phyloP scores from a whole-genome alignment of 2,329 filamentous ascomycete species.

The Paracoccidioides brasiliensis region DNA sequence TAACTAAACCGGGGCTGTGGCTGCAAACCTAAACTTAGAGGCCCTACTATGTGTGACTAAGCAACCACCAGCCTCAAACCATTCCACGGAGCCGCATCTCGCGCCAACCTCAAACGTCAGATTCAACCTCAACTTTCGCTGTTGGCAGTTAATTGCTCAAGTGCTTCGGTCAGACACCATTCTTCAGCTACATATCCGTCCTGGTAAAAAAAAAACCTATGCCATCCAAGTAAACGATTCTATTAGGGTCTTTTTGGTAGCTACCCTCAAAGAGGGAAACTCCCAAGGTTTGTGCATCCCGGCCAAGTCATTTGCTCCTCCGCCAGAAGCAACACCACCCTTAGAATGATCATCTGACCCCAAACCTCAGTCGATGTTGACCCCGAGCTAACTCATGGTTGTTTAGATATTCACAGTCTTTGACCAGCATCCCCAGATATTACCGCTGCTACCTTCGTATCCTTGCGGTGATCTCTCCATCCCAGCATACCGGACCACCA shows the following conservation, averaged over 20 bases:
- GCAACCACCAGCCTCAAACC: neutral
- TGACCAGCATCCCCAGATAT: neutral
- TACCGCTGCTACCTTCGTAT: neutral
- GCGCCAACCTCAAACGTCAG: neutral
- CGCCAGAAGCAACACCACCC: neutral
- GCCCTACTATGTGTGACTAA: neutral
- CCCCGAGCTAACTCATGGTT: neutral
- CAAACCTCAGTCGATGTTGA: neutral
- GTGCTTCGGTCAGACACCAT: neutral
- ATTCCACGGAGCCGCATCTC: neutral
- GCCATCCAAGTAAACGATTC: neutral
- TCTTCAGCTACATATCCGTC: neutral
- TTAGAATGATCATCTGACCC: slow-evolving; percentile 1
- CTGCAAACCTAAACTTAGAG: neutral
- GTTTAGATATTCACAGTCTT: neutral
- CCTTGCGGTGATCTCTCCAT: neutral
- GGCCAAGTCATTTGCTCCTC: neutral
- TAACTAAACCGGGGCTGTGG: neutral
- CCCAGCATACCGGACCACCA: neutral
- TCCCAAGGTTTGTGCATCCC: slow-evolving; percentile 1
- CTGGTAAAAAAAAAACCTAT: neutral
- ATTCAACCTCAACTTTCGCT: neutral
- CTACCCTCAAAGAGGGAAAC: neutral
- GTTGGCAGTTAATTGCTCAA: neutral
- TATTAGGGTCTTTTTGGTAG: neutral